Evolutionary conservation across 2,329 filamentous ascomycete species (phyloP).

Genomic region (Venturia carpophila): DNA sequence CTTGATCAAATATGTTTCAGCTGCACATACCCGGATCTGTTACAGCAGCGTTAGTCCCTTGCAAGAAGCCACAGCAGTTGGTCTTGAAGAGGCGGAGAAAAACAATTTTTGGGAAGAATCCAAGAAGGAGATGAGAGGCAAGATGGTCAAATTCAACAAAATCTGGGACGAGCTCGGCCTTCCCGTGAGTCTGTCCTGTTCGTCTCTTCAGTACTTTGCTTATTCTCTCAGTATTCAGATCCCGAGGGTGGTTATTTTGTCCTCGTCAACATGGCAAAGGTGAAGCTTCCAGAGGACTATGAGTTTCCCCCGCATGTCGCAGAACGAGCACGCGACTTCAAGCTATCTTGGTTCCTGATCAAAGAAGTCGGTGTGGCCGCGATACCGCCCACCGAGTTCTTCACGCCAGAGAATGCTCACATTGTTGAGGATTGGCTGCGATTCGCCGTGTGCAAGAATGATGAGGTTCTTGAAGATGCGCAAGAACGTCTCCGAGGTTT

Average conservation of each 20-base stretch:
- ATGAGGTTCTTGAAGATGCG: constrained; percentile 57
- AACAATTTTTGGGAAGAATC: constrained; percentile 82
- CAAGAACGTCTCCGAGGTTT: constrained; percentile 43
- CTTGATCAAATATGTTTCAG: constrained; percentile 82
- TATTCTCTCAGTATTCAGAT: constrained; percentile 57
- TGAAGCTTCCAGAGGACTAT: constrained; percentile 75
- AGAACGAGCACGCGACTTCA: constrained; percentile 80
- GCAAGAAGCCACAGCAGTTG: constrained; percentile 89
- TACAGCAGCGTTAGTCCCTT: constrained; percentile 89
- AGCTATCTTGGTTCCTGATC: constrained; percentile 93
- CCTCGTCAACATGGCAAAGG: constrained; percentile 83
- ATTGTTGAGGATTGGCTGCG: constrained; percentile 89
- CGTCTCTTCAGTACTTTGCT: neutral
- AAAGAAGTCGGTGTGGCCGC: constrained; percentile 92
- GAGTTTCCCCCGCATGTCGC: constrained; percentile 85
- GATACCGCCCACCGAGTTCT: constrained; percentile 95
- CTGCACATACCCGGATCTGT: constrained; percentile 92
- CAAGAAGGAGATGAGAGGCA: constrained; percentile 78
- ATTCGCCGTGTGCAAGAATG: constrained; percentile 94
- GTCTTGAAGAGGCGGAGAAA: constrained; percentile 81
- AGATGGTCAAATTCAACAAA: constrained; percentile 79
- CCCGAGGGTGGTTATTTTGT: constrained; percentile 98
- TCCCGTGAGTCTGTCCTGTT: constrained; percentile 26
- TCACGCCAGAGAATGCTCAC: constrained; percentile 73
- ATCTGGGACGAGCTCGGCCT: constrained; percentile 42